A percentile compares a stretch with the other conserved stretches of the same genome.
These are phyloP conservation scores for Spatholobus suberectus DNA, from an alignment of 306 rosid species.

Conservation along the genomic window DNA sequence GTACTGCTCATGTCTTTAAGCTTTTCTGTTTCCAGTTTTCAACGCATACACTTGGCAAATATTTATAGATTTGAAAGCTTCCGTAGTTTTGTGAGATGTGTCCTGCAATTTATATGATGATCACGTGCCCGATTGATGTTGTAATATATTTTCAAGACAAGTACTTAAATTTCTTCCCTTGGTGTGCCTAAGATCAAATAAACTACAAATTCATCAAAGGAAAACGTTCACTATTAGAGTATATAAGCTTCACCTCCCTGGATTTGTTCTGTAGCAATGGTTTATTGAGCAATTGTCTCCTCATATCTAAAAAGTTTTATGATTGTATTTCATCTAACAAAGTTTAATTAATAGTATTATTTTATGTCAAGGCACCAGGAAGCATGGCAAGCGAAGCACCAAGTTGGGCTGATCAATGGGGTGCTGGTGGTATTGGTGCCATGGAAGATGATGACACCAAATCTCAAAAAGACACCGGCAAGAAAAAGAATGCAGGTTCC, in stretches of 20 bases:
- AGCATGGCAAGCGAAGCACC: slow-evolving; percentile 82
- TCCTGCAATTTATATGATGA: slow-evolving; percentile 21
- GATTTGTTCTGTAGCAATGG: slow-evolving; percentile 18
- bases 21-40: slow-evolving; percentile 10
- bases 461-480: slow-evolving; percentile 45
- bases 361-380: background rate
- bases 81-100: background rate
- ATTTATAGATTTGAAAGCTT: slow-evolving; percentile 17
- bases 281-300: background rate
- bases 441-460: slow-evolving; percentile 64
- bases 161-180: background rate
- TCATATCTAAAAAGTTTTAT: background rate
- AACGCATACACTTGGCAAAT: background rate
- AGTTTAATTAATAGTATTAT: slow-evolving; percentile 15
- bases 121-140: slow-evolving; percentile 20
- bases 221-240: background rate
- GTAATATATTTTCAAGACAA: background rate
- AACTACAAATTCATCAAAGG: background rate
- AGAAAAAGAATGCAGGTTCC: slow-evolving; percentile 56
- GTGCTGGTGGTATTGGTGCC: slow-evolving; percentile 92
- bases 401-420: slow-evolving; percentile 97
- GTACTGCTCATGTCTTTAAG: slow-evolving; percentile 39
- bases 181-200: background rate
- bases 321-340: background rate
- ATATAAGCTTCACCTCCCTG: background rate